Evolutionary conservation across 1,284 basidiomycete genomes (phyloP).

Genomic region (Tilletiopsis washingtonensis): DNA sequence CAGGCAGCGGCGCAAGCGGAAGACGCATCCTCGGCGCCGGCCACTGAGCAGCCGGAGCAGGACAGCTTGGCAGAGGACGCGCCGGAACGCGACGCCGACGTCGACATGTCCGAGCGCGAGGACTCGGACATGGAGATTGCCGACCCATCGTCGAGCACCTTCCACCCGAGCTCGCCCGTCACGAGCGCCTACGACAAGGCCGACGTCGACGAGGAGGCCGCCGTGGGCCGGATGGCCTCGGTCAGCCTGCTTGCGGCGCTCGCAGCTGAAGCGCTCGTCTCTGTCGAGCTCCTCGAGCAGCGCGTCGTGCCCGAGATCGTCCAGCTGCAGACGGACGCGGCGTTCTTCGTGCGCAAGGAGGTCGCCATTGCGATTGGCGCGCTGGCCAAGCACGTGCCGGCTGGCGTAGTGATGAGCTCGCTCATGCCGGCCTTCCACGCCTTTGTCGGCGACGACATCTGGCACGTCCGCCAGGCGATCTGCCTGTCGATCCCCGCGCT

Average conservation of each 20-base stretch:
- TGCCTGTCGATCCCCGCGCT: constrained; percentile 77
- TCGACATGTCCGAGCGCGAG: constrained; percentile 6
- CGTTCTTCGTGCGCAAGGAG: constrained; percentile 79
- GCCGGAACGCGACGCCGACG: neutral
- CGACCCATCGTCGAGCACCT: neutral
- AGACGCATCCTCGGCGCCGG: neutral
- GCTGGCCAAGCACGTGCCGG: constrained; percentile 66
- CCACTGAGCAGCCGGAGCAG: neutral
- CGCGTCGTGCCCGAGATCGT: constrained; percentile 74
- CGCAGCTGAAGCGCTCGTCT: constrained; percentile 50
- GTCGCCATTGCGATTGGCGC: constrained; percentile 81
- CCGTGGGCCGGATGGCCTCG: constrained; percentile 77
- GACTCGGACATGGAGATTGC: constrained; percentile 1
- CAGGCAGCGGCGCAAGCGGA: neutral
- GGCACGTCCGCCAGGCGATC: constrained; percentile 82
- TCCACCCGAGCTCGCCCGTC: constrained; percentile 6
- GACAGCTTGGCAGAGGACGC: neutral
- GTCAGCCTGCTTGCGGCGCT: constrained; percentile 88
- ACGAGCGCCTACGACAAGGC: constrained; percentile 15
- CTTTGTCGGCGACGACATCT: constrained; percentile 63
- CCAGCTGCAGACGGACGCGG: constrained; percentile 65
- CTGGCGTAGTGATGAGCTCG: constrained; percentile 52
- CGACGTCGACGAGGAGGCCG: constrained; percentile 58
- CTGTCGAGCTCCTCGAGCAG: constrained; percentile 57
- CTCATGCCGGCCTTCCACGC: constrained; percentile 64